Evolutionary conservation across 169 alveolate genomes (phyloP).

Genomic region (Cryptosporidium baileyi): DNA sequence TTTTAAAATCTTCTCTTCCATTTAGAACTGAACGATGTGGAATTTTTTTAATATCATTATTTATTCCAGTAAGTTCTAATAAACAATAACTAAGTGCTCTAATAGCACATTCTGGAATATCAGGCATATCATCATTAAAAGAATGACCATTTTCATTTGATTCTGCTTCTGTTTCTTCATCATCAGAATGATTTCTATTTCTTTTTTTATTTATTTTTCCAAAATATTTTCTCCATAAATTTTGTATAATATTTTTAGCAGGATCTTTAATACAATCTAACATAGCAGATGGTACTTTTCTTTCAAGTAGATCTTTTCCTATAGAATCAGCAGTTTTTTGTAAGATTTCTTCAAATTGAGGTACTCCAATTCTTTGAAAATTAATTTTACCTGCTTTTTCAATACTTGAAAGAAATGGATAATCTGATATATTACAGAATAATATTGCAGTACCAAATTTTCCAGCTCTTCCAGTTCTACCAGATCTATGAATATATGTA

Average conservation of each 20-base stretch:
- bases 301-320: constrained; percentile 33
- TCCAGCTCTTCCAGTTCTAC: constrained; percentile 90
- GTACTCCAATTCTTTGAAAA: constrained; percentile 73
- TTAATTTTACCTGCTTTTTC: constrained; percentile 49
- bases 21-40: constrained; percentile 68
- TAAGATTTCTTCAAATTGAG: constrained; percentile 67
- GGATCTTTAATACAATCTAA: constrained; percentile 24
- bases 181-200: background rate
- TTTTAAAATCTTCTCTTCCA: constrained; percentile 72
- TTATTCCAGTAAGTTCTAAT: constrained; percentile 50
- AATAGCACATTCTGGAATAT: constrained; percentile 40
- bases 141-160: background rate
- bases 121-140: constrained; percentile 8
- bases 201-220: constrained; percentile 21
- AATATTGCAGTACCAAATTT: constrained; percentile 81
- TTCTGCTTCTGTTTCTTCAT: constrained; percentile 19
- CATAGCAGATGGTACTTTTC: constrained; percentile 10
- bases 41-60: constrained; percentile 12
- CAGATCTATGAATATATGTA: constrained; percentile 85
- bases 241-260: constrained; percentile 21
- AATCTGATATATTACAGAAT: constrained; percentile 59
- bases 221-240: constrained; percentile 20
- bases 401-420: constrained; percentile 63
- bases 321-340: constrained; percentile 47
- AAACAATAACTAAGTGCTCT: constrained; percentile 31